phyloP scores from a whole-genome alignment of 2,329 filamentous ascomycete genomes.

The Hortaea sp. region DNA sequence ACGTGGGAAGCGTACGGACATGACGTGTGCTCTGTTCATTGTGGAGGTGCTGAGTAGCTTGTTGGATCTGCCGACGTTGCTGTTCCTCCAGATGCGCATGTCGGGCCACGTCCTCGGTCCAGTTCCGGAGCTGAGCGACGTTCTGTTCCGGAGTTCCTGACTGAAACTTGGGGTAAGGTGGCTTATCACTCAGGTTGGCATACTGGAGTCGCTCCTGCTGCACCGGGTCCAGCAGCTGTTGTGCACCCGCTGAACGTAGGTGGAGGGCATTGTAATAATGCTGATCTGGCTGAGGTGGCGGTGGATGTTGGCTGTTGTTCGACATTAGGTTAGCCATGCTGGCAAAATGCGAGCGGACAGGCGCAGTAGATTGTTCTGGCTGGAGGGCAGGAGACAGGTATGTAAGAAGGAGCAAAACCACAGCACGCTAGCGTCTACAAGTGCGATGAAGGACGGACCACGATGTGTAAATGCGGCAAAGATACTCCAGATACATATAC shows the following conservation, averaged over 20 bases:
- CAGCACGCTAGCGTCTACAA: not conserved
- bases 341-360: conserved; percentile 3
- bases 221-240: conserved; percentile 22
- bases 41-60: conserved; percentile 16
- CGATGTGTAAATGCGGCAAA: conserved; percentile 2
- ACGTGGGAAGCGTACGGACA: conserved; percentile 7
- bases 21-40: conserved; percentile 16
- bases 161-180: conserved; percentile 27
- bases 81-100: conserved; percentile 21
- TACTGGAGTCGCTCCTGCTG: conserved; percentile 26
- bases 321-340: conserved; percentile 18
- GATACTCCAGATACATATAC: conserved; percentile 4
- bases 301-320: conserved; percentile 26
- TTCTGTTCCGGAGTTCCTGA: conserved; percentile 15
- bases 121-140: conserved; percentile 21
- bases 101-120: conserved; percentile 20
- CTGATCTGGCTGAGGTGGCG: conserved; percentile 24
- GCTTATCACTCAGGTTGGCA: conserved; percentile 24
- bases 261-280: conserved; percentile 27
- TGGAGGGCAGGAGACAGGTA: conserved; percentile 1
- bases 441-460: not conserved
- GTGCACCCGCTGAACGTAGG: conserved; percentile 18
- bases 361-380: conserved; percentile 2
- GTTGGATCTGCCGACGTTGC: conserved; percentile 22
- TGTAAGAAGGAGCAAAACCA: not conserved